These are phyloP conservation scores for Fraxinus angustifolia DNA, from an alignment of 305 asterid species.

Conservation along the genomic window DNA sequence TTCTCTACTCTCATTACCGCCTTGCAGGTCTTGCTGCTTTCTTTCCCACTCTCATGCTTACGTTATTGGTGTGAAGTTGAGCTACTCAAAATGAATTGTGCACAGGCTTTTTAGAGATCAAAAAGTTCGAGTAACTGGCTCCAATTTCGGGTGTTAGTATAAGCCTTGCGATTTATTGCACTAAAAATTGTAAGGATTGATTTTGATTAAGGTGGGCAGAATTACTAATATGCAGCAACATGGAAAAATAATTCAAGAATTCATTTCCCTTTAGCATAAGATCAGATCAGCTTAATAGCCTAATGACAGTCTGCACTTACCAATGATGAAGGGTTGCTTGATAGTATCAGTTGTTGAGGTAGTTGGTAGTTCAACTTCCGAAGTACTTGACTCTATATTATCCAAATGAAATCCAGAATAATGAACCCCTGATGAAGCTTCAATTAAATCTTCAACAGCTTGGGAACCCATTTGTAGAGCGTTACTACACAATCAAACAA, in stretches of 20 bases:
- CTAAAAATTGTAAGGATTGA: background rate
- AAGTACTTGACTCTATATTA: slow-evolving; percentile 28
- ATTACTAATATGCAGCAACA: background rate
- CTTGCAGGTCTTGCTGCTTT: background rate
- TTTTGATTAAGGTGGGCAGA: background rate
- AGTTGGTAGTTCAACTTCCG: slow-evolving; percentile 47
- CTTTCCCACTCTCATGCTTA: background rate
- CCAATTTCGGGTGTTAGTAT: background rate
- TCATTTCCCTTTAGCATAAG: slow-evolving; percentile 17
- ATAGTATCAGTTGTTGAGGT: slow-evolving; percentile 47
- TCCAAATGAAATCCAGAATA: slow-evolving; percentile 85
- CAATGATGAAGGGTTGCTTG: slow-evolving; percentile 87
- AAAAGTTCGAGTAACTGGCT: background rate
- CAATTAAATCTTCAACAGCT: slow-evolving; percentile 75
- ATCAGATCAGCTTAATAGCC: slow-evolving; percentile 16
- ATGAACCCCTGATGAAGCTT: slow-evolving; percentile 87
- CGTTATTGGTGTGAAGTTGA: background rate
- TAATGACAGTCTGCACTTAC: slow-evolving; percentile 33
- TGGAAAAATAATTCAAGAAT: slow-evolving; percentile 1
- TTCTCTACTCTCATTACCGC: background rate
- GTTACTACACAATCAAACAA: slow-evolving; percentile 28
- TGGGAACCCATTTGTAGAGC: slow-evolving; percentile 65
- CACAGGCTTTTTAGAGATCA: background rate
- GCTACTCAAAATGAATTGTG: background rate
- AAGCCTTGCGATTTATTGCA: background rate